Base-by-base conservation (phyloP, 805 yeast genomes). In the Candida krabiensis region DNA sequence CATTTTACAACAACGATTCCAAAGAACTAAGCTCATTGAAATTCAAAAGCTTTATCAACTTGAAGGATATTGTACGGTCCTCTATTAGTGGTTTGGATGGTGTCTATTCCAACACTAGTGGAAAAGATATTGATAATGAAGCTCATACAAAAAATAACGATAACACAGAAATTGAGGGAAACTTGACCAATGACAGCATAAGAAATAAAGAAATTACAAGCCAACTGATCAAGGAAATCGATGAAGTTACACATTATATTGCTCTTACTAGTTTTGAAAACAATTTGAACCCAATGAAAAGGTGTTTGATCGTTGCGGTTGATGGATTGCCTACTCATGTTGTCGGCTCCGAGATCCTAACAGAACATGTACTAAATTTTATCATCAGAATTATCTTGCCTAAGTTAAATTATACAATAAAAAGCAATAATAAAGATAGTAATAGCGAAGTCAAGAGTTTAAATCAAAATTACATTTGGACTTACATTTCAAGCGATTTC, bases 391-490 rank as follows among this genome's bases (percentile, higher is more conserved):
- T 47, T 2, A 14, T 44, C 4, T 4, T 53, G 2, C 19, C 33
- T 5, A 25, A 19, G 6, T 16, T 46, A 12, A 30, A 3, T 33
- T 40, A 15, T 17, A 4, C 9, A 29, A 28, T 28, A 2, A 19
- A 9, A 7, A 28, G 28, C 11, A 40, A 30, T 11, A 11, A 21
- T 21, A 4, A 32, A 26, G 9, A 23, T 24, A 11, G 33, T 40
- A 7, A 15, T 21, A 6, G 12, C 44, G 16, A 28, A 32, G 5
- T 24, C 30, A 23, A 34, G 38, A n/a, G n/a, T n/a, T 8, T 49
- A 7, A 41, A 42, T 28, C 8, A 13, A 2, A 33, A 33, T 4
- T 61, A 44, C 37, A 32, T 29, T 8, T 62, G 67, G 66, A 44
- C 52, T 14, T 47, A 43, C 34, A 34, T 55, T 5, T 36, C 38